These are phyloP conservation scores for Daldinia loculata DNA, from an alignment of 495 filamentous ascomycete species.

Conservation along the genomic window DNA sequence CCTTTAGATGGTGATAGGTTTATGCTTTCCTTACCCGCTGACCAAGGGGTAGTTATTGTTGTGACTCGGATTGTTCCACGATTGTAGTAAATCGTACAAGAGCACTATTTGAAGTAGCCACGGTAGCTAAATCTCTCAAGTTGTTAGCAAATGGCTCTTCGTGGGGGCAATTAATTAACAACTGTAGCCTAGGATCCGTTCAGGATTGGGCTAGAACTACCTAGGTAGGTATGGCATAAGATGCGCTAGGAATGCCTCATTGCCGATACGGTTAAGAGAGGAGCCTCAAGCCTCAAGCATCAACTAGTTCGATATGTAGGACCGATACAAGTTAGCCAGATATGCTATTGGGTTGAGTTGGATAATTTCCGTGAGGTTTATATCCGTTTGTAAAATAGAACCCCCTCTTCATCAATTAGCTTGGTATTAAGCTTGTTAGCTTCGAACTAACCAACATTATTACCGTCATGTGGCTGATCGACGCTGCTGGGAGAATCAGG, in stretches of 20 bases:
- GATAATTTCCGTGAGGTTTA: background rate
- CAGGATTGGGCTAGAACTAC: slow-evolving; percentile 12
- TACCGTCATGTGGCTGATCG: background rate
- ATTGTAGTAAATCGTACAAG: background rate
- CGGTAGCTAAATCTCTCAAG: background rate
- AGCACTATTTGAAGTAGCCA: slow-evolving; percentile 1
- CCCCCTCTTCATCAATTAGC: background rate
- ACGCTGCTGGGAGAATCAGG: background rate
- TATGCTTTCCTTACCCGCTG: background rate
- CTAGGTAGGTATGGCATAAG: background rate
- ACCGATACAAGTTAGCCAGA: background rate
- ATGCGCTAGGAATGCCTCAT: slow-evolving; percentile 1
- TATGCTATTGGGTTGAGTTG: background rate
- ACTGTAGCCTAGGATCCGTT: background rate
- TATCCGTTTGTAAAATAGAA: background rate
- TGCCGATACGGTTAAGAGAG: background rate
- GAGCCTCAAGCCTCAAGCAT: slow-evolving; percentile 2
- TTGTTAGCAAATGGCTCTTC: slow-evolving; percentile 8
- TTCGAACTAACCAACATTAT: background rate
- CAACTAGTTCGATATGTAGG: background rate
- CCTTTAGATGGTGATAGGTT: too few species aligned
- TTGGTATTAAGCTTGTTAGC: background rate
- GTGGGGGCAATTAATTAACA: slow-evolving; percentile 15
- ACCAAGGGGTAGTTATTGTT: background rate
- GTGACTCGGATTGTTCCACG: slow-evolving; percentile 12